These are phyloP conservation scores for Tetracladium marchalianum DNA, from an alignment of 495 filamentous ascomycete species.

Conservation along the genomic window DNA sequence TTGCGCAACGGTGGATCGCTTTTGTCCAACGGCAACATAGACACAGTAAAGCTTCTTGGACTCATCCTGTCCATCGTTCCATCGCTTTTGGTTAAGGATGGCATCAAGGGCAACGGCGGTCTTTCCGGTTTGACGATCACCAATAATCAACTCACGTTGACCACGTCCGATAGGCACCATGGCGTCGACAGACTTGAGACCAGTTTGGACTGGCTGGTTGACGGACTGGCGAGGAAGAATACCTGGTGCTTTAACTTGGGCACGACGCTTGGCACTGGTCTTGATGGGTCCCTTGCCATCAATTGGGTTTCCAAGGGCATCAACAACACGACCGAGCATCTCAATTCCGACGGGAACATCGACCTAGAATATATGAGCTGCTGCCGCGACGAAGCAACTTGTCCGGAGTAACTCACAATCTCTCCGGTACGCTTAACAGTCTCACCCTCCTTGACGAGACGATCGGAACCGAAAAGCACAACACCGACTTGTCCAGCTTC, in stretches of 20 bases:
- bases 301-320: conserved; percentile 97
- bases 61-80: conserved; percentile 87
- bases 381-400: neutral
- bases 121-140: conserved; percentile 99
- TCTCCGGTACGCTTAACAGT: conserved; percentile 98
- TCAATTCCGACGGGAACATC: conserved; percentile 91
- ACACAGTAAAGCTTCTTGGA: conserved; percentile 98
- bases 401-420: conserved; percentile 61
- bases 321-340: conserved; percentile 95
- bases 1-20: conserved; percentile 98
- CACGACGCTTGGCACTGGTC: conserved; percentile 84
- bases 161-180: conserved; percentile 99
- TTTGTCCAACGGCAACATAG: conserved; percentile 98
- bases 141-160: conserved; percentile 99
- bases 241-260: conserved; percentile 97
- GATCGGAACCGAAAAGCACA: conserved; percentile 99
- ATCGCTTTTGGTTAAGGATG: conserved; percentile 98
- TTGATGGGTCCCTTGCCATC: conserved; percentile 98
- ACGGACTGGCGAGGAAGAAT: conserved; percentile 95
- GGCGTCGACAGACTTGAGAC: conserved; percentile 97
- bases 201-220: conserved; percentile 97
- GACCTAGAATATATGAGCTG: conserved; percentile 49
- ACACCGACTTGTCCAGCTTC: conserved; percentile 99
- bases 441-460: conserved; percentile 99
- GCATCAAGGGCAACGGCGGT: conserved; percentile 97